A percentile compares a stretch with the other conserved stretches of the same genome.
phyloP scores from a whole-genome alignment of 306 rosid genomes.

The Pterocarpus macrocarpus region DNA sequence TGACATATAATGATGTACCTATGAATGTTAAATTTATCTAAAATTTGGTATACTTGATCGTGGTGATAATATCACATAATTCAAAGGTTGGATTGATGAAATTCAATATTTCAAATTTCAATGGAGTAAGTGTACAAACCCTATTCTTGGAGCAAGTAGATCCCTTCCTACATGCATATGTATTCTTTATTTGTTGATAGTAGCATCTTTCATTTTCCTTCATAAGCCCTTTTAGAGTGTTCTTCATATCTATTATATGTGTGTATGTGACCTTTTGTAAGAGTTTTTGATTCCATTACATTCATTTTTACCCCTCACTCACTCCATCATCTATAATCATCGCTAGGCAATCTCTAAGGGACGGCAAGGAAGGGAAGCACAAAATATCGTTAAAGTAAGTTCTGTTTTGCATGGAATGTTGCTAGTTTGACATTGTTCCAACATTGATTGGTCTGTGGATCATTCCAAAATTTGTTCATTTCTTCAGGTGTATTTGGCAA shows the following conservation, averaged over 20 bases:
- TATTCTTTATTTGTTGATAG: no score
- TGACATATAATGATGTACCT: no score
- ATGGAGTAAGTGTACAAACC: no score
- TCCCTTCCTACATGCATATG: no score
- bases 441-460: not conserved
- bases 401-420: constrained; percentile 5
- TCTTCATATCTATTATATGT: not conserved
- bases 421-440: constrained; percentile 33
- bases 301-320: constrained; percentile 26
- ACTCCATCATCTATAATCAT: constrained; percentile 14
- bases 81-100: no score
- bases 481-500: constrained; percentile 85
- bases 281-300: not conserved
- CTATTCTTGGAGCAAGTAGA: no score
- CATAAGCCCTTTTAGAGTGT: constrained; percentile 21
- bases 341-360: constrained; percentile 87
- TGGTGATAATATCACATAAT: no score
- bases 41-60: no score
- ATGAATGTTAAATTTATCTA: no score
- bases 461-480: constrained; percentile 9
- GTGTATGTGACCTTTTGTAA: not conserved
- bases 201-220: not conserved
- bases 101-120: no score
- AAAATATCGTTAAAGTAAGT: constrained; percentile 85
- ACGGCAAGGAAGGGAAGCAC: constrained; percentile 96